Evolutionary conservation across 2,329 filamentous ascomycete genomes (phyloP).

Genomic region (Penicillium sp.): DNA sequence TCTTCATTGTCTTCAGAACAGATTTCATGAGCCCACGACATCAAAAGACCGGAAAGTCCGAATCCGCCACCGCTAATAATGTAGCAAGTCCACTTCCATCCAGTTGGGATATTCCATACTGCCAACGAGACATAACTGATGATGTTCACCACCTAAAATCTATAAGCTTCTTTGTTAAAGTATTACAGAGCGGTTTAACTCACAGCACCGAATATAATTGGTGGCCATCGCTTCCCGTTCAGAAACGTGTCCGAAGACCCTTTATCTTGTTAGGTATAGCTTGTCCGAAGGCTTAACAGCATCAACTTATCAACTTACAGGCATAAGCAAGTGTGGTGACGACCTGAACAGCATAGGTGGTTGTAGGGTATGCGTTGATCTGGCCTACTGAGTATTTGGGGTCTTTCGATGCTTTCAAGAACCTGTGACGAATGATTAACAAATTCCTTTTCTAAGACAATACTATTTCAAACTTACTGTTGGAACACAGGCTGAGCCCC

Average conservation of each 20-base stretch:
- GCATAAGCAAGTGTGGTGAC: constrained; percentile 59
- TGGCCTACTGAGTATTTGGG: constrained; percentile 45
- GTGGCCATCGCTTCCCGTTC: constrained; percentile 57
- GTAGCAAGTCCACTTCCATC: constrained; percentile 61
- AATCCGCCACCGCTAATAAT: constrained; percentile 49
- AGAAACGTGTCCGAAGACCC: constrained; percentile 60
- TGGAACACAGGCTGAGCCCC: constrained; percentile 53
- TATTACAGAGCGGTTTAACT: constrained; percentile 37
- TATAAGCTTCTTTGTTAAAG: background rate
- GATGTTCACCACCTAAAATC: constrained; percentile 34
- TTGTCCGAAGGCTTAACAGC: no score
- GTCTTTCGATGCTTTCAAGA: constrained; percentile 34
- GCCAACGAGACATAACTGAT: constrained; percentile 44
- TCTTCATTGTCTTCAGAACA: constrained; percentile 58
- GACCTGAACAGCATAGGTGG: constrained; percentile 52
- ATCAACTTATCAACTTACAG: constrained; percentile 33
- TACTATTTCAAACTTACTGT: constrained; percentile 31
- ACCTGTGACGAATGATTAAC: constrained; percentile 8
- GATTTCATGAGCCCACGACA: constrained; percentile 54
- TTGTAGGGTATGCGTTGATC: constrained; percentile 55
- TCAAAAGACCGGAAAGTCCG: constrained; percentile 47
- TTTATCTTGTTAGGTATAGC: constrained; percentile 6
- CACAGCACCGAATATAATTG: constrained; percentile 54
- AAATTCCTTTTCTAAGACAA: background rate
- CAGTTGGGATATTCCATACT: constrained; percentile 48